Base-by-base conservation (phyloP, 495 filamentous ascomycete species). In the Podospora pseudoanserina region DNA sequence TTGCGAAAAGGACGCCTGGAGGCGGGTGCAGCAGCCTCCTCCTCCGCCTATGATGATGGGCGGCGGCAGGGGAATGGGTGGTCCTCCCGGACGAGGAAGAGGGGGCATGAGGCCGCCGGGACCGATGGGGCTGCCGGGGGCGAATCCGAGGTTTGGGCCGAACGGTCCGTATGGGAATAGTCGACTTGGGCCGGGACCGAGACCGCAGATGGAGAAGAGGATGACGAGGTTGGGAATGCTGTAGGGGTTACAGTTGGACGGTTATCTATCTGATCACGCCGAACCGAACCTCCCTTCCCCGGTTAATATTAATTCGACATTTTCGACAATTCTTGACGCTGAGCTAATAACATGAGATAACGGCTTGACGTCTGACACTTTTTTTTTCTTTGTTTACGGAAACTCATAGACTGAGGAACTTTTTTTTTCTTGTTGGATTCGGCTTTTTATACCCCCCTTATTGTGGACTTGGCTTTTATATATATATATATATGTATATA, bases 191-290 rank as follows among this genome's bases (percentile, higher is more conserved):
- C 72, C 53, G 9, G 70, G 71, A 0, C 70, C 69, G 19, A 63
- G 65, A 34, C 82, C 78, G n/a, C 77, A 76, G 73, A 81, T 84
- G 75, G 91, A 95, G 81, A 88, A 93, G 76, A 82, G 93, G 68
- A 94, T 89, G 74, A 97, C 93, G 66, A 86, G 86, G 79, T 77
- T 97, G 73, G 94, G 94, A 84, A 95, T 95, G 90, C 91, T 94
- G 87, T 91, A 71, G 77, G 67, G 39, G 13, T 49, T 13, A 49
- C 39, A 49, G 6, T 49, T 13, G 39, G 0, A 49, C 39, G 13
- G 15, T 49, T 16, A 49, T 11, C 39, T 49, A 49, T 32, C 30
- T 4, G 30, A 32, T 7, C 30, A 7, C 4, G 30, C 23, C 23
- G 30, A 32, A 32, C 4, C 63, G 18, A 23, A 32, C 4, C 4